These are phyloP conservation scores for Dictyostelium firmibasis DNA, from an alignment of 78 protist genomes.

Conservation along the genomic window DNA sequence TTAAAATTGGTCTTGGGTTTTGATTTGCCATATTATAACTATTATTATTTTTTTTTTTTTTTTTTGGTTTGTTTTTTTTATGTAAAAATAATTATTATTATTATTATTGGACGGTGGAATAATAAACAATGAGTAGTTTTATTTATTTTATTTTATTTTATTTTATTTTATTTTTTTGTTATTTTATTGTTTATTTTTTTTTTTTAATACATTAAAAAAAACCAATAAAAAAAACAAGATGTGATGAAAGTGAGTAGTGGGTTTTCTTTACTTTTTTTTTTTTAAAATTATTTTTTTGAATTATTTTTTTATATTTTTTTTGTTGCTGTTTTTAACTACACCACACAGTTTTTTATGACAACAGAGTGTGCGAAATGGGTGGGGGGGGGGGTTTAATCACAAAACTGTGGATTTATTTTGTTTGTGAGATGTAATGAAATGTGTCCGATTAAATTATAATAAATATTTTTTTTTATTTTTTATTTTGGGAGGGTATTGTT, in stretches of 20 bases:
- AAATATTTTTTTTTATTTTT: neutral
- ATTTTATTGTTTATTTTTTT: no score
- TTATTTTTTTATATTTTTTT: neutral
- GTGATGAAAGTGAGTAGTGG: no score
- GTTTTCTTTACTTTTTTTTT: neutral
- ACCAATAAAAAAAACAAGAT: neutral
- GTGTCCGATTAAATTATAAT: neutral
- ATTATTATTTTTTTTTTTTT: neutral
- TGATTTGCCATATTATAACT: neutral
- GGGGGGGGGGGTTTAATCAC: neutral
- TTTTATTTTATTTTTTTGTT: no score
- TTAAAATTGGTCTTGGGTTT: slow-evolving; percentile 30
- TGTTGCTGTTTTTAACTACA: neutral
- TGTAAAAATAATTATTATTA: no score
- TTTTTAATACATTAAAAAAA: neutral
- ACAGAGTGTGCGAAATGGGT: neutral
- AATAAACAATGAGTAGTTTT: no score
- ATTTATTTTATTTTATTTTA: no score
- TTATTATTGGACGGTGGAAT: neutral
- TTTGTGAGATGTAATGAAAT: neutral
- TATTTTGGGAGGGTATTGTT: no score
- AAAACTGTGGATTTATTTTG: neutral
- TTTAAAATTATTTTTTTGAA: no score
- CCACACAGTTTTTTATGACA: neutral
- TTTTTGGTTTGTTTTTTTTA: neutral